Evolutionary conservation across 1,139 yeast genomes (phyloP).

Genomic region (Sugiyamaella neomexicana): DNA sequence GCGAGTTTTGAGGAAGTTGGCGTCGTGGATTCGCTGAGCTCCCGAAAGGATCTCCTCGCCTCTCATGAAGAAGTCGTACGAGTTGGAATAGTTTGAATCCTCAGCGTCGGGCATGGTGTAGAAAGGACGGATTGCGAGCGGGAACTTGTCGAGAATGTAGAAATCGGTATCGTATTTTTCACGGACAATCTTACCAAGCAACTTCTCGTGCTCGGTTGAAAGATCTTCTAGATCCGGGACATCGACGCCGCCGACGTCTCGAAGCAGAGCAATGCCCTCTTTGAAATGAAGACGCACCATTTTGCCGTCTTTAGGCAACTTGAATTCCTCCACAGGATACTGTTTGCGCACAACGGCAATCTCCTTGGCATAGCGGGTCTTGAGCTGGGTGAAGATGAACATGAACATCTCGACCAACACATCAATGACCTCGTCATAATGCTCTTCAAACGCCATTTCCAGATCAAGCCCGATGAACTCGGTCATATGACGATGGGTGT

Average conservation of each 20-base stretch:
- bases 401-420: conserved; percentile 80
- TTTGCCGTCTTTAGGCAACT: conserved; percentile 68
- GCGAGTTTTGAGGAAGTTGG: conserved; percentile 76
- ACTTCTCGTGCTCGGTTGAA: conserved; percentile 90
- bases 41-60: conserved; percentile 99
- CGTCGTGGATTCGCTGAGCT: conserved; percentile 98
- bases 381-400: conserved; percentile 82
- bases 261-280: conserved; percentile 85
- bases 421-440: conserved; percentile 92
- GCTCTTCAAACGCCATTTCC: conserved; percentile 98
- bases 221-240: conserved; percentile 86
- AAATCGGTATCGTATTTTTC: conserved; percentile 96
- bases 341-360: conserved; percentile 89
- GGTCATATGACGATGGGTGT: conserved; percentile 99
- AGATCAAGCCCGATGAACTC: conserved; percentile 96
- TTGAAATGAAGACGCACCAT: conserved; percentile 88
- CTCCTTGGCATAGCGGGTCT: conserved; percentile 74
- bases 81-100: conserved; percentile 87
- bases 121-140: conserved; percentile 93
- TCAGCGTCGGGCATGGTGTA: conserved; percentile 98
- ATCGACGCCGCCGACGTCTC: conserved; percentile 77
- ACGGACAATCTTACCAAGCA: conserved; percentile 86
- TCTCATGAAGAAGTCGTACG: conserved; percentile 96
- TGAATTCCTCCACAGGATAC: conserved; percentile 96
- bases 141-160: conserved; percentile 97